Base-by-base conservation (phyloP, 2,329 filamentous ascomycete species). In the Colletotrichum sansevieriae region DNA sequence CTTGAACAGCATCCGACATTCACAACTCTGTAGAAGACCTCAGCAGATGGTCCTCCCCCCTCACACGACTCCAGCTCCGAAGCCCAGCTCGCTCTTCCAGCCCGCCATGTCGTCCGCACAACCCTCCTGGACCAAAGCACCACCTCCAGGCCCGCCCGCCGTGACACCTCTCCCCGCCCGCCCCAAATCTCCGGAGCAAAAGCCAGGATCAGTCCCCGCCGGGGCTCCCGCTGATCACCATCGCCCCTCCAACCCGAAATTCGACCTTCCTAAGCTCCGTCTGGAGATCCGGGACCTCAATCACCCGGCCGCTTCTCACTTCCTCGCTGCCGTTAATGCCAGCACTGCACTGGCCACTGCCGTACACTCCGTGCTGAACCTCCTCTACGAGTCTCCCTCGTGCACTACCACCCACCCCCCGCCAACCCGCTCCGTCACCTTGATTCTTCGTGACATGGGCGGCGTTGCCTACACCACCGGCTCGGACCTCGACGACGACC, bases 391-490 rank as follows among this genome's bases (percentile, higher is more conserved):
- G 51, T 79, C 80, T n/a, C 81, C 83, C 55, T 72, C 75, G 4
- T 78, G 80, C 69, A 75, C 77, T 29, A 76, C 78, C 52, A 83
- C 83, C 41, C 80, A 80, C 60, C 75, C 79, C 11, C 87, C 88
- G 46, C 84, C 88, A n/a, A 96, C 93, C 10, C 91, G 94, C 69
- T 97, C 93, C 59, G 89, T 98, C 18, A 98, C 95, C 0, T 81
- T 98, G 41, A 85, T 97, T 68, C 83, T 98, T 4, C 89, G 92
- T 35, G 84, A 89, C 72, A 94, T 97, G 88, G 84, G 82, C 55
- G 95, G 95, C 57, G 93, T 98, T 4, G 95, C 95, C 20, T 97
- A 98, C 82, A 98, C 95, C 1, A 94, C 88, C 0, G 92, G 93
- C 71, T 87, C 84, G 10, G 91, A 94, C 44, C 85, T 97, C 11